A percentile compares a stretch with the other conserved stretches of the same genome.
Evolutionary conservation across 1,284 basidiomycete genomes (phyloP).

Genomic region (Sphagnurus paluster): DNA sequence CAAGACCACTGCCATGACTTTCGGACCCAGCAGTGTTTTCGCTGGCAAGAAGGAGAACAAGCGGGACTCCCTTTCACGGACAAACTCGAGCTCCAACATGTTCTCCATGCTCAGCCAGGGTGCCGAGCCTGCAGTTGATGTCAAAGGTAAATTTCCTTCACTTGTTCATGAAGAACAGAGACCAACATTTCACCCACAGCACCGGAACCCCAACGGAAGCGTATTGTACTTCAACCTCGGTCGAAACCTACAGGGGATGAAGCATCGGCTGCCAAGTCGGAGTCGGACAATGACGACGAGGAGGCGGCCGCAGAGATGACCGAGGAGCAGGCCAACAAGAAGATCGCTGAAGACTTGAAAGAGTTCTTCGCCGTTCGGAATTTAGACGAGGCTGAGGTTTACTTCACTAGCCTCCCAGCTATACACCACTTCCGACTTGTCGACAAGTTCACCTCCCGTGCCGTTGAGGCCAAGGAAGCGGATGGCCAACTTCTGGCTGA

Average conservation of each 20-base stretch:
- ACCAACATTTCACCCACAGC: slow-evolving; percentile 25
- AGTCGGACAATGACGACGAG: slow-evolving; percentile 52
- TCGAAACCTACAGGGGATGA: slow-evolving; percentile 36
- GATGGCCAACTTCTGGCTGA: slow-evolving; percentile 79
- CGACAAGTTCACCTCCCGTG: slow-evolving; percentile 69
- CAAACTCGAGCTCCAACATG: slow-evolving; percentile 84
- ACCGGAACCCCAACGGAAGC: slow-evolving; percentile 62
- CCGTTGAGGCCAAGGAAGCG: slow-evolving; percentile 82
- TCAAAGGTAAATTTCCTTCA: slow-evolving; percentile 41
- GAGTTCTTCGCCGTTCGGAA: slow-evolving; percentile 78
- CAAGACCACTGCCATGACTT: slow-evolving; percentile 62
- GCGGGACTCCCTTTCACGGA: slow-evolving; percentile 74
- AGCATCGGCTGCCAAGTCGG: slow-evolving; percentile 37
- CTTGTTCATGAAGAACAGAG: slow-evolving; percentile 1
- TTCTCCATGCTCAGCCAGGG: slow-evolving; percentile 76
- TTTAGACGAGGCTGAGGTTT: slow-evolving; percentile 84
- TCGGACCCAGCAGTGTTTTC: slow-evolving; percentile 83
- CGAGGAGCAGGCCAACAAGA: slow-evolving; percentile 72
- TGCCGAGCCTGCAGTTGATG: slow-evolving; percentile 48
- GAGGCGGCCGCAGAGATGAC: slow-evolving; percentile 58
- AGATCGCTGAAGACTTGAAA: slow-evolving; percentile 80
- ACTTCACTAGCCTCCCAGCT: slow-evolving; percentile 72
- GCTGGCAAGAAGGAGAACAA: slow-evolving; percentile 68
- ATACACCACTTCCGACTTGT: slow-evolving; percentile 68
- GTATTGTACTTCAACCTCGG: slow-evolving; percentile 65